Conservation (phyloP, 108 stramenopile genomes). For the Cyclotella sp. region DNA sequence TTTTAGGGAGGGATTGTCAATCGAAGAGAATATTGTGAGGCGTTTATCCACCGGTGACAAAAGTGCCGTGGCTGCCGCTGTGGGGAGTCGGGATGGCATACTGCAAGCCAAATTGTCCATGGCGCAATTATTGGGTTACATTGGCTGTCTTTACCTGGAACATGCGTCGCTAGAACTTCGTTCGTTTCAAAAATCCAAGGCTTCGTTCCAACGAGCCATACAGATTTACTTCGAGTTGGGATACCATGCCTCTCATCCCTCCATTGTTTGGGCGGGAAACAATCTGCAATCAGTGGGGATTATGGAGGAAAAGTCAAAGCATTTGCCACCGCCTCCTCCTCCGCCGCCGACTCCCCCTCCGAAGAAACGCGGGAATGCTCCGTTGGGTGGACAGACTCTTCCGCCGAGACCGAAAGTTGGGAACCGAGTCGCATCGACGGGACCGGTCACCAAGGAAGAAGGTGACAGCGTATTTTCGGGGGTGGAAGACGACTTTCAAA, state of each 20-base stretch:
- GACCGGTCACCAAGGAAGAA: background rate
- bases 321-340: constrained; percentile 3
- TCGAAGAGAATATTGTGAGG: constrained; percentile 14
- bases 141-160: constrained; percentile 43
- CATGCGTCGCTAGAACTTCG: background rate
- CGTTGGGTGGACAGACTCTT: background rate
- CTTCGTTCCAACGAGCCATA: constrained; percentile 26
- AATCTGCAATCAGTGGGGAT: constrained; percentile 16
- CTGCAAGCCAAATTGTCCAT: constrained; percentile 28
- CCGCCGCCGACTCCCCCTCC: constrained; percentile 23
- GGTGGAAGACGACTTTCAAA: constrained; percentile 24
- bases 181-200: constrained; percentile 25
- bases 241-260: constrained; percentile 22
- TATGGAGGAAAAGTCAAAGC: constrained; percentile 15
- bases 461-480: constrained; percentile 41
- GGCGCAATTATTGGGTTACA: constrained; percentile 31
- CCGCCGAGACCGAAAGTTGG: background rate
- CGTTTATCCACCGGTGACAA: background rate
- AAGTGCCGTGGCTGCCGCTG: background rate
- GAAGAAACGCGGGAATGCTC: background rate
- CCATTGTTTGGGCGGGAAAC: constrained; percentile 32
- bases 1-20: constrained; percentile 20
- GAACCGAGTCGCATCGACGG: too few relatives aligned
- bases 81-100: background rate
- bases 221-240: constrained; percentile 35